Evolutionary conservation across 495 filamentous ascomycete genomes (phyloP), one percentile per base, ranked within the genome.

Genomic region (Sporormia fimetaria): DNA sequence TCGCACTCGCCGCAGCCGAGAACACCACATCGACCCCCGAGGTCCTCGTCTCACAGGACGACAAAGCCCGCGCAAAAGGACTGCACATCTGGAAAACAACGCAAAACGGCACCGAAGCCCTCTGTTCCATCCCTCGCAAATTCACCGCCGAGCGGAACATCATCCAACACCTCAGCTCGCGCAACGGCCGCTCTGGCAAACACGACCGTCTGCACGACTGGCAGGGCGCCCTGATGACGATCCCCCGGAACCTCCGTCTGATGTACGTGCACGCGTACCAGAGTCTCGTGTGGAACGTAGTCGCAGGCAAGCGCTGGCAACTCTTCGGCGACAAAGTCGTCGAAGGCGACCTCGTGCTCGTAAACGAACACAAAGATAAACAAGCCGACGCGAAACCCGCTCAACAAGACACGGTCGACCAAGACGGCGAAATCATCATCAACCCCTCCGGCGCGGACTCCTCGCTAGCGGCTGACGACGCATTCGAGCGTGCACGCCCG

Each of bases 191-290:
- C 12, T 47, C 36, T 1, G 47, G 51, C 11, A 41, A 55, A 21
- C 30, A 45, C 8, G 34, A 47, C 21, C 50, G 42, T 16, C 52
- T 48, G 17, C 66, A 57, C 18, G 87, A 98, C 61, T 87, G 72
- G 52, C 67, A 81, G 33, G 86, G 85, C 9, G 86, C 88, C 0
- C 57, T 98, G 37, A 70, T 77, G 56, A 67, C 67, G 21, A 83
- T 96, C 41, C 78, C 74, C 6, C 71, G 87, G 2, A 79, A 80
- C 25, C 68, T 94, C 61, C 75, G 83, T 11, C 69, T 83, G 24
- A 95, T 96, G 83, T 98, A 98, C 50, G 78, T 92, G 9, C 90
- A 98, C 51, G 90, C 92, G 20, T 95, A 93, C 62, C 90, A 98
- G 57, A 87, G 81, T 4, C 69, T 86, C 7, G 80, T 98, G 6